Evolutionary conservation across 768 basidiomycete genomes (phyloP).

Genomic region (Trichaptum fuscoviolaceum): DNA sequence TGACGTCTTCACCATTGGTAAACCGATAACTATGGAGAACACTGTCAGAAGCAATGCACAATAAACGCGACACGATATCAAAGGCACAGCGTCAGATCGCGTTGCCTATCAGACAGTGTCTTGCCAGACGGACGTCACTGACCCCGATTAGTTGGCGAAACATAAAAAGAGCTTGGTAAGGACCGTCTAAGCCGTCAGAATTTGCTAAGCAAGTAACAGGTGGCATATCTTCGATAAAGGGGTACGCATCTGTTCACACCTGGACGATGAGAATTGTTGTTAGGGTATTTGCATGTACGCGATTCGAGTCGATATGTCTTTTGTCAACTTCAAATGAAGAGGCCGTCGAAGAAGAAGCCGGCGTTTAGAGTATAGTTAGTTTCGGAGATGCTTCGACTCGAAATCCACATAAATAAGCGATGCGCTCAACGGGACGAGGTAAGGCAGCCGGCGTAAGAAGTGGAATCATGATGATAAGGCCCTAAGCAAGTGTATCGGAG

Average conservation of each 20-base stretch:
- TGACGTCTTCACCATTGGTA: neutral
- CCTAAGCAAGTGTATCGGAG: neutral
- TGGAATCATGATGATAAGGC: neutral
- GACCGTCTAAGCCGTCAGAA: neutral
- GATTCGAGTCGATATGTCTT: neutral
- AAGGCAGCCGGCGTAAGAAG: neutral
- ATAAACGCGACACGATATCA: neutral
- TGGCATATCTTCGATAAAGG: neutral
- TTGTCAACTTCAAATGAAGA: neutral
- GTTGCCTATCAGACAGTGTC: neutral
- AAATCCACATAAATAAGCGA: neutral
- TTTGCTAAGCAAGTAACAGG: neutral
- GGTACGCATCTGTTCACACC: neutral
- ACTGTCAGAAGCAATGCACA: neutral
- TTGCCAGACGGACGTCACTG: neutral
- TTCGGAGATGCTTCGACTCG: neutral
- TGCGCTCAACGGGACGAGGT: neutral
- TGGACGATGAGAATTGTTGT: neutral
- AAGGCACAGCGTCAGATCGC: neutral
- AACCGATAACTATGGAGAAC: neutral
- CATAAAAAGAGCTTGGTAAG: neutral
- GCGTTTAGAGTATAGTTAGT: neutral
- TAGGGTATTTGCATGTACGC: neutral
- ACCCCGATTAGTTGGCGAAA: neutral
- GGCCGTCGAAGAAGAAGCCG: neutral